Percentiles rank a stretch among this genome's conserved stretches.
Conservation (phyloP, 345 rosid species). For the Combretum micranthum region DNA sequence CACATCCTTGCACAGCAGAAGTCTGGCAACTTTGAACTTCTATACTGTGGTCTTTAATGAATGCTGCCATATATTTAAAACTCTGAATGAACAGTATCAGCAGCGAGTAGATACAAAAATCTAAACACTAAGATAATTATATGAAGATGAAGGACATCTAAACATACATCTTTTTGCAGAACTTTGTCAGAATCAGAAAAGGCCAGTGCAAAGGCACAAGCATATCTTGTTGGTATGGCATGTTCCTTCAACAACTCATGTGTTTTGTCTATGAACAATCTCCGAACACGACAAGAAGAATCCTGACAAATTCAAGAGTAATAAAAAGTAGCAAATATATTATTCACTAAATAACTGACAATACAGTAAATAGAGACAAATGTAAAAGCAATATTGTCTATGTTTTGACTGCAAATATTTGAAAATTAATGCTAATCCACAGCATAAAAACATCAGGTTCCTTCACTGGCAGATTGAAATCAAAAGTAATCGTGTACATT, state of each 20-base stretch:
- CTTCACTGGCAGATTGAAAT: background rate
- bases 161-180: constrained; percentile 56
- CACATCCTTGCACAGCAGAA: constrained; percentile 34
- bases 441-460: no score
- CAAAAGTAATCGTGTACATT: no score
- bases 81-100: constrained; percentile 39
- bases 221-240: constrained; percentile 67
- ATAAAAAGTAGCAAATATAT: background rate
- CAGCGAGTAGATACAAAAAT: background rate
- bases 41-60: constrained; percentile 47
- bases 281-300: constrained; percentile 41
- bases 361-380: background rate
- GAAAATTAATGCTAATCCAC: no score
- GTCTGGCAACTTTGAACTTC: constrained; percentile 41
- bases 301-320: constrained; percentile 44
- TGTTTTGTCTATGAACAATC: constrained; percentile 52
- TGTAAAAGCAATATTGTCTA: no score
- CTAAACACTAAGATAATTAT: no score
- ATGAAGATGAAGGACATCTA: constrained; percentile 9
- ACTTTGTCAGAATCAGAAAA: constrained; percentile 41
- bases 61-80: constrained; percentile 57
- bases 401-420: no score
- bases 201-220: constrained; percentile 75
- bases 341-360: background rate
- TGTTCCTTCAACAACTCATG: constrained; percentile 54